Evolutionary conservation across 2,329 filamentous ascomycete genomes (phyloP), one percentile per base, ranked within the genome.

Genomic region (Xylariaceae sp.): DNA sequence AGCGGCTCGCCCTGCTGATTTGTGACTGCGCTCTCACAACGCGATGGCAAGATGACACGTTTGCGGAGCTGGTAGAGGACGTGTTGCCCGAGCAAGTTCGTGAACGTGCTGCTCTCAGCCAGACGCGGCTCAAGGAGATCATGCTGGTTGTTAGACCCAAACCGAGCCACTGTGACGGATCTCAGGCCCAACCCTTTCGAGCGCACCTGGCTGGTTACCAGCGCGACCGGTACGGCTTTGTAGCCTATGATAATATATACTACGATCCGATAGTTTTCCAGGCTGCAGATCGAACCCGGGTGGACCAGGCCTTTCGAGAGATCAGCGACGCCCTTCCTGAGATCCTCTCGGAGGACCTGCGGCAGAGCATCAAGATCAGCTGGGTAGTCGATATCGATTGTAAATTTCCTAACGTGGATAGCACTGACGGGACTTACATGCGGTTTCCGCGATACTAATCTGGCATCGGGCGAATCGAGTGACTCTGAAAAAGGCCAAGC

Each of bases 1-100:
- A 44, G 23, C 13, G n/a, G 9, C 26, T 54, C 26, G 51, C 51
- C 9, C 13, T 55, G 6, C 46, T 55, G 8, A 23, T 54, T 3
- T 32, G 30, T 32, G 45, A 50, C 13, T 50, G 32, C 39, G n/a
- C 16, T 5, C 5, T 18, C 2, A 6, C 2, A 11, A 18, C 18
- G 16, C 18, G 24, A 4, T 53, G 29, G 35, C n/a, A 3, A 10
- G 3, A 3, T 4, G 2, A 1, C 10, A 33, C n/a, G n/a, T 41
- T 21, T 0, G 1, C n/a, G 2, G 2, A 1, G 26, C n/a, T n/a
- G n/a, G 10, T n/a, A 18, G 6, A 15, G 1, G 11, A 4, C 5
- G 9, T 48, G 27, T 45, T 40, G 41, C 7, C 15, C 13, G 4
- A 10, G 41, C 4, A 4, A 4, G 4, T n/a, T n/a, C n/a, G n/a